Base-by-base conservation (phyloP, 2,329 filamentous ascomycete genomes). In the Dactylonectria estremocensis region DNA sequence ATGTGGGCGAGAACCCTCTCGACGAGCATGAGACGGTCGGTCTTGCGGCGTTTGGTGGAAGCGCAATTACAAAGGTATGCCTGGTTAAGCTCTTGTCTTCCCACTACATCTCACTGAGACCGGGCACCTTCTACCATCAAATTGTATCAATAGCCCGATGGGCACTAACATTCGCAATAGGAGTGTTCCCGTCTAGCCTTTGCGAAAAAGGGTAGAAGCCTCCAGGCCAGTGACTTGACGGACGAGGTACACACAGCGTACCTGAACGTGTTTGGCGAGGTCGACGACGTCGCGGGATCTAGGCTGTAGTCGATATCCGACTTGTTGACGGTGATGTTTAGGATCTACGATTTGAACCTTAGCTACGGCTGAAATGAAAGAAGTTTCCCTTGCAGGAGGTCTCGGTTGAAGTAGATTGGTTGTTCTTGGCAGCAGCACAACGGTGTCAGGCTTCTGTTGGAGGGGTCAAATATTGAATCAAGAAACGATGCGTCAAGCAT, bases 221-320 rank as follows among this genome's bases (percentile, higher is more conserved):
- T 99, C 78, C 96, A 98, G 83, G 96, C 96, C 1, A 95, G 93
- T 73, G 96, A 98, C 81, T 83, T 99, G 78, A 98, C 95, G 0
- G 94, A 96, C 18, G 92, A 97, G 82, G 93, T 99, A 10, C 92
- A 97, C 76, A 85, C 85, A 37, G 93, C 95, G 1, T 98, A 98
- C 80, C 80, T 93, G 76, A 90, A 90, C 67, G 80, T 97, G 18
- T 92, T 98, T 77, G 95, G 94, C 1, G 93, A 95, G 72, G 86
- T 88, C 3, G 88, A 88, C 43, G 83, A 81, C 6, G 72, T 80
- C 14, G 74, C 75, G 5, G 73, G 70, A 1, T 76, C 78, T 1
- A 84, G 79, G 76, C 72, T 84, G 33, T 84, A 69, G 40, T 6
- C 2, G 14, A 3, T 2, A 8, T 37, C 10, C 20, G 3, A 28